Percentiles rank a stretch among this genome's conserved stretches.
Evolutionary conservation across 1,284 basidiomycete genomes (phyloP).

Genomic region (Apiotrichum laibachii): DNA sequence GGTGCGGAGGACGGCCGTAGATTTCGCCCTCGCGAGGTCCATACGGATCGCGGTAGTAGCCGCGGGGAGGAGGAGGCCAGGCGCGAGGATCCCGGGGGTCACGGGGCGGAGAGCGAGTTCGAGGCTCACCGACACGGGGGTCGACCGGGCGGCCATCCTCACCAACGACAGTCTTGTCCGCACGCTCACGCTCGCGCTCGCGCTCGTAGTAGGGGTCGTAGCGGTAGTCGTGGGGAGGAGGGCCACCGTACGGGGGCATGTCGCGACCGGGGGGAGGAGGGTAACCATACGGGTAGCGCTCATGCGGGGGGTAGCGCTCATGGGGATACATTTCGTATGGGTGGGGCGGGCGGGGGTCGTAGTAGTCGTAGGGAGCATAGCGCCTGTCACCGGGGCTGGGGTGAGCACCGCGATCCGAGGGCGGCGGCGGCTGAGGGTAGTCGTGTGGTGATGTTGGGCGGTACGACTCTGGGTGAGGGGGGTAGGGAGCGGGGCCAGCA

Average conservation of each 20-base stretch:
- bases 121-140: background rate
- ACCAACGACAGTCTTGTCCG: background rate
- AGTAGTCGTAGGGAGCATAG: slow-evolving; percentile 18
- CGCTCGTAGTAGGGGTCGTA: slow-evolving; percentile 19
- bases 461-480: slow-evolving; percentile 13
- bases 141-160: background rate
- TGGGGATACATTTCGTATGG: slow-evolving; percentile 15
- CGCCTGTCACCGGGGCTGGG: slow-evolving; percentile 10
- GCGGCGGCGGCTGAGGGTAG: slow-evolving; percentile 4
- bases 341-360: slow-evolving; percentile 12
- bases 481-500: slow-evolving; percentile 7
- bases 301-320: slow-evolving; percentile 10
- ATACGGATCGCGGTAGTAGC: slow-evolving; percentile 16
- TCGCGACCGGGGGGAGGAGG: slow-evolving; percentile 9
- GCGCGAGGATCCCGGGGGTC: slow-evolving; percentile 10
- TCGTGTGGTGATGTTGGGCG: slow-evolving; percentile 18
- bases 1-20: slow-evolving; percentile 3
- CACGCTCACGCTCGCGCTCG: slow-evolving; percentile 12
- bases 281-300: slow-evolving; percentile 15
- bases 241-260: slow-evolving; percentile 5
- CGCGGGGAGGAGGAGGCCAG: slow-evolving; percentile 3
- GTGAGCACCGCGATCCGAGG: slow-evolving; percentile 3
- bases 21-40: slow-evolving; percentile 2
- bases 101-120: slow-evolving; percentile 5
- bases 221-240: slow-evolving; percentile 19